phyloP scores from a whole-genome alignment of 768 basidiomycete species.

The Kwoniella europaea region DNA sequence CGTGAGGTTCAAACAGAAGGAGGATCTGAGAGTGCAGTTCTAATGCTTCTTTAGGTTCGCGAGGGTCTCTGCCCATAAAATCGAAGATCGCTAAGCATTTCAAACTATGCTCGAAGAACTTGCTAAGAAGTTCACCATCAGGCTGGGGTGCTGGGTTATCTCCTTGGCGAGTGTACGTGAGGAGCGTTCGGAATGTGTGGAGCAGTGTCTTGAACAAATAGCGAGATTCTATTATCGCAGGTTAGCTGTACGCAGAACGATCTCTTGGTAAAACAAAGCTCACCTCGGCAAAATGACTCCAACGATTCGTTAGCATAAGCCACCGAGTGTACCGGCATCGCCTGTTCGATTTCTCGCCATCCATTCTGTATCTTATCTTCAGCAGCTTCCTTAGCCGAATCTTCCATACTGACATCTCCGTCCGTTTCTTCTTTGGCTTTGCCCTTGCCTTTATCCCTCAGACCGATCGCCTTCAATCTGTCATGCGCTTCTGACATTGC shows the following conservation, averaged over 20 bases:
- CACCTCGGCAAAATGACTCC: constrained; percentile 77
- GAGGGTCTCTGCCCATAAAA: constrained; percentile 56
- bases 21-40: constrained; percentile 80
- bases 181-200: constrained; percentile 81
- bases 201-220: constrained; percentile 84
- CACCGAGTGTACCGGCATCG: constrained; percentile 78
- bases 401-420: constrained; percentile 42
- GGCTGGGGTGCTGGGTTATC: constrained; percentile 69
- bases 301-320: constrained; percentile 79
- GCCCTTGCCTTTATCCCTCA: constrained; percentile 49
- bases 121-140: constrained; percentile 83
- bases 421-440: constrained; percentile 45
- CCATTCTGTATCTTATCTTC: constrained; percentile 60
- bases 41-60: constrained; percentile 75
- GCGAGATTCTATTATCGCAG: constrained; percentile 69
- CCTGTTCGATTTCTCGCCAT: constrained; percentile 76
- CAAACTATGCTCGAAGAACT: constrained; percentile 83
- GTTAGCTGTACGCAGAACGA: neutral
- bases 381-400: constrained; percentile 23
- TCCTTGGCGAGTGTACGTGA: constrained; percentile 76
- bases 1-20: constrained; percentile 81
- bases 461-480: constrained; percentile 43
- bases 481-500: constrained; percentile 65
- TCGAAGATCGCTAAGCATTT: constrained; percentile 82
- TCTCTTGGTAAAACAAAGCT: constrained; percentile 39